Percentiles rank a stretch among this genome's conserved stretches.
Evolutionary conservation across 331 rosid species (phyloP).

Genomic region (Pyracantha coccinea): DNA sequence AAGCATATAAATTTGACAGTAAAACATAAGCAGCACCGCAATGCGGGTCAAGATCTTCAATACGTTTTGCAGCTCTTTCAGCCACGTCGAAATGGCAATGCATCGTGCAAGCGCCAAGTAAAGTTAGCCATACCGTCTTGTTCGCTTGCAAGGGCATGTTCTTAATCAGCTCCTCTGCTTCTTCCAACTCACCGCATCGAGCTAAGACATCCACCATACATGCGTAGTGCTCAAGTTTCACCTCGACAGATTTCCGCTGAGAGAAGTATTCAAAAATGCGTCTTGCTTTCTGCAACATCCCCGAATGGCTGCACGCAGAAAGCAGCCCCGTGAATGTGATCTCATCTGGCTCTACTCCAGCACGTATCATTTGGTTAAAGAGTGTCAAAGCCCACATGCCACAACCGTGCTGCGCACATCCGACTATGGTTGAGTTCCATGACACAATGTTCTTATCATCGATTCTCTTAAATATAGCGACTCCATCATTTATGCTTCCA

Average conservation of each 20-base stretch:
- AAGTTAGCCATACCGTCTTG: conserved; percentile 47
- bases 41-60: conserved; percentile 41
- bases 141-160: conserved; percentile 40
- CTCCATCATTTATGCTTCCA: conserved; percentile 42
- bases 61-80: conserved; percentile 45
- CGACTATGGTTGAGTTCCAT: conserved; percentile 59
- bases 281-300: conserved; percentile 63
- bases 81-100: conserved; percentile 46
- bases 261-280: conserved; percentile 37
- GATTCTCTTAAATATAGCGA: conserved; percentile 29
- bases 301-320: conserved; percentile 58
- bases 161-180: conserved; percentile 40
- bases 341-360: conserved; percentile 41
- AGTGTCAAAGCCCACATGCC: conserved; percentile 43
- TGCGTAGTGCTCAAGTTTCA: conserved; percentile 49
- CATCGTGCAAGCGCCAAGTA: conserved; percentile 48
- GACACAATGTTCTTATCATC: conserved; percentile 28
- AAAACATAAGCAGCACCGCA: conserved; percentile 23
- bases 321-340: conserved; percentile 60
- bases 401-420: conserved; percentile 61
- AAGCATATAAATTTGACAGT: conserved; percentile 41
- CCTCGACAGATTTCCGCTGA: conserved; percentile 18
- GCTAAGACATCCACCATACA: conserved; percentile 68
- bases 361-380: conserved; percentile 45
- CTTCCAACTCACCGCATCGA: conserved; percentile 39